Evolutionary conservation across 1,284 basidiomycete genomes (phyloP), one percentile per base, ranked within the genome.

Genomic region (Ceratobasidium theobromae): DNA sequence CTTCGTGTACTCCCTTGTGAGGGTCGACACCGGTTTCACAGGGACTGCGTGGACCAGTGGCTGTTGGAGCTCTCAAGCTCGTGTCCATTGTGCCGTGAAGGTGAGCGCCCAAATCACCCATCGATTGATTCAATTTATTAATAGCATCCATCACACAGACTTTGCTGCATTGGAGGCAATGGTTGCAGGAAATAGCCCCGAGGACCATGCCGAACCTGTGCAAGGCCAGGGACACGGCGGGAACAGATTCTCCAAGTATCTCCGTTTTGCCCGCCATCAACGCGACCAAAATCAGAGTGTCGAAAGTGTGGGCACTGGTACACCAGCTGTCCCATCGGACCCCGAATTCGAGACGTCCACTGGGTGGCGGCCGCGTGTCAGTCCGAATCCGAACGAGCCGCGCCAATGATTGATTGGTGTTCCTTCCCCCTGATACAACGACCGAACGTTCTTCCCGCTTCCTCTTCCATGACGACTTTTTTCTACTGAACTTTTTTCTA

Each of bases 61-160:
- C 78, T 97, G 49, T 80, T 96, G 41, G 86, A 93, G 71, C 82
- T 95, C n/a, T 93, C 92, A 0, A 88, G 87, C 68, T 89, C 89
- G 53, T 97, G 94, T 76, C 94, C 94, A 1, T 82, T 97, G 45
- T 97, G 94, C 75, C 83, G 94, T 71, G 88, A 94, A 77, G 91
- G 91, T 91, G 70, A 68, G 82, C 74, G 4, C 16, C 40, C 18
- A 16, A 23, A 33, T 45, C 12, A n/a, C n/a, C n/a, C n/a, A 40
- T 32, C 32, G 49, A 23, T 46, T 55, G 21, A 35, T 58, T 28
- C 45, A 14, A 43, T 27, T 11, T 5, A 41, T 58, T 35, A 30
- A 46, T 68, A 69, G 48, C 67, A 53, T 18, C 46, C 23, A 53
- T 43, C 53, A 48, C 48, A 40, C 67, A 82, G 81, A 82, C 72